Evolutionary conservation across 441 rosid species (phyloP).

Genomic region (Erodium moschatum): DNA sequence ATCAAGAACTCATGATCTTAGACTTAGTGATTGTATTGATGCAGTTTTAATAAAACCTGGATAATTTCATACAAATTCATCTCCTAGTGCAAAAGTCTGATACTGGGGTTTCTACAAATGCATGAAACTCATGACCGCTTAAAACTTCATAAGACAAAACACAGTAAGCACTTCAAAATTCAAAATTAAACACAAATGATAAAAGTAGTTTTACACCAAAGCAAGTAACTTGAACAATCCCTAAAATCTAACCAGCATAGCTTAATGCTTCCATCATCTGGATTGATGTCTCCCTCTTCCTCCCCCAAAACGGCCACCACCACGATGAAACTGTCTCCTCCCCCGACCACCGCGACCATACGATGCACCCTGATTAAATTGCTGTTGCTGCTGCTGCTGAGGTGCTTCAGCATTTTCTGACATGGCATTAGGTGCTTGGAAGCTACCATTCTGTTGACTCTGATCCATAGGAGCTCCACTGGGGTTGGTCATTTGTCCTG

Average conservation of each 20-base stretch:
- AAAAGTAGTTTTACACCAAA: neutral
- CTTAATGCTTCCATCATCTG: constrained; percentile 18
- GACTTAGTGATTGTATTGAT: too few relatives aligned
- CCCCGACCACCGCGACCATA: constrained; percentile 29
- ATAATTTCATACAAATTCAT: too few relatives aligned
- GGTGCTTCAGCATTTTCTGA: constrained; percentile 28
- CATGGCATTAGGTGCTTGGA: constrained; percentile 17
- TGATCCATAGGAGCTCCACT: constrained; percentile 21
- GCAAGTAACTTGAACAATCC: neutral
- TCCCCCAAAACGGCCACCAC: constrained; percentile 32
- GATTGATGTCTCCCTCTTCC: constrained; percentile 28
- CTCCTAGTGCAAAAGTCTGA: too few relatives aligned
- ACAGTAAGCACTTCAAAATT: neutral
- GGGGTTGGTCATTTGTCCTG: constrained; percentile 26
- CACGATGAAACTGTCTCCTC: constrained; percentile 34
- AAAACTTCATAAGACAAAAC: neutral
- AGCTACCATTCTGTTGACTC: constrained; percentile 19
- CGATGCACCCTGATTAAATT: constrained; percentile 39
- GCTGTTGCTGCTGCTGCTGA: constrained; percentile 20
- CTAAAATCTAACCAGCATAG: neutral
- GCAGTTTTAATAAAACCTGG: too few relatives aligned
- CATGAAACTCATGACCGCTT: too few relatives aligned
- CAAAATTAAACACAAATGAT: constrained; percentile 1
- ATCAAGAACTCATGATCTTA: too few relatives aligned
- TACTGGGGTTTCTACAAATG: too few relatives aligned